phyloP scores from a whole-genome alignment of 805 yeast genomes.

The Kodamaea fukazawae region DNA sequence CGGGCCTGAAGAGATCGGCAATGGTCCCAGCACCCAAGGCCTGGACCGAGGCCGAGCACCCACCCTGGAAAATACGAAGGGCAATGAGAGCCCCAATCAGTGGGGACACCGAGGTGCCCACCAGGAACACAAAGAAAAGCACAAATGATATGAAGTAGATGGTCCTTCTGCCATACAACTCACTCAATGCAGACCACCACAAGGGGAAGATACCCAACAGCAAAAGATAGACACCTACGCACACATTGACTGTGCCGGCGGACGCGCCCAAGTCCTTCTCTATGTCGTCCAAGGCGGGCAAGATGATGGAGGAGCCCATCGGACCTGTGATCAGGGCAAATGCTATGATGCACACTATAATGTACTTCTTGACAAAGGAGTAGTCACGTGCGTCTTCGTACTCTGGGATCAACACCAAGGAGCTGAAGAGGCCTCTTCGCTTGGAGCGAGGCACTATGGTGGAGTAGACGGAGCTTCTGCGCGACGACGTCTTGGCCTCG shows the following conservation, averaged over 20 bases:
- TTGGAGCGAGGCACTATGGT: constrained; percentile 33
- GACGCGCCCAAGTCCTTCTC: constrained; percentile 53
- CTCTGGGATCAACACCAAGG: constrained; percentile 60
- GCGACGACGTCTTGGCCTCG: background rate
- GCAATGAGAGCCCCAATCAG: constrained; percentile 61
- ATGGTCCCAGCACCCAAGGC: constrained; percentile 90
- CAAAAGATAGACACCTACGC: constrained; percentile 75
- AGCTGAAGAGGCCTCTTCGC: constrained; percentile 59
- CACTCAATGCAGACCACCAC: constrained; percentile 87
- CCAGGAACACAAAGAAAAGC: constrained; percentile 60
- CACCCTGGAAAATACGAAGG: constrained; percentile 72
- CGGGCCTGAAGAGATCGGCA: constrained; percentile 64
- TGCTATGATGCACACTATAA: constrained; percentile 66
- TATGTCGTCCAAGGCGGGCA: constrained; percentile 72
- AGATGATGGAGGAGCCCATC: constrained; percentile 81
- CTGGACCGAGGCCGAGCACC: constrained; percentile 81
- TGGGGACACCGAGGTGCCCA: constrained; percentile 70
- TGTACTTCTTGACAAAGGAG: constrained; percentile 46
- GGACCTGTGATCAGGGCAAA: constrained; percentile 79
- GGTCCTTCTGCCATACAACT: constrained; percentile 68
- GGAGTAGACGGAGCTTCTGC: background rate
- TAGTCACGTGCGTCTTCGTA: constrained; percentile 69
- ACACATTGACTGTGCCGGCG: constrained; percentile 62
- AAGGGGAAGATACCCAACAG: constrained; percentile 77
- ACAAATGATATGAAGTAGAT: constrained; percentile 69